Evolutionary conservation across 768 basidiomycete species (phyloP), one percentile per base, ranked within the genome.

Genomic region (Kwoniella pini): DNA sequence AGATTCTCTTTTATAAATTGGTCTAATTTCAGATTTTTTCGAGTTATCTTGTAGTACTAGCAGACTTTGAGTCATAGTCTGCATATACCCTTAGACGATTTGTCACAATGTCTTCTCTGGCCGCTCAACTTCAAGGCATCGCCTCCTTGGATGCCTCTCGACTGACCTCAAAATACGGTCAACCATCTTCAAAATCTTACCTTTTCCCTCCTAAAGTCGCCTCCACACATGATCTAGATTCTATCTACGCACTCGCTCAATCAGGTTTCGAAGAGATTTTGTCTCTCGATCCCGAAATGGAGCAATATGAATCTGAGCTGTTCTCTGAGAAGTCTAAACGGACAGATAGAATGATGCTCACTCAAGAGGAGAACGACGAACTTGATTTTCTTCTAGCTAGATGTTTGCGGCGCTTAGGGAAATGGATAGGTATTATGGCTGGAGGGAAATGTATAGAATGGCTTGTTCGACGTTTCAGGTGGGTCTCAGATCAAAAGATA

Each of bases 401-500:
- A 6, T 88, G 91, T 69, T 71, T 97, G 43, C 79, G 83, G 40
- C 77, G 87, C 42, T 81, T 99, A 15, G 90, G 90, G 2, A 87
- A 86, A 9, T 90, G 88, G 82, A 78, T 98, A 42, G 82, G 91
- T 80, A 87, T 95, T 39, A 81, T 85, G 31, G 88, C 91, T 0
- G 84, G 90, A 0, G 87, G 86, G 19, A 92, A 88, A 76, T 84
- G 90, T 9, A 74, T 99, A 26, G 96, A 99, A 72, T 99, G 95
- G 95, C 84, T 98, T 24, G 91, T 98, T 2, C 82, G 90, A 70
- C 82, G 93, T 57, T 96, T 97, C 79, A 87, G 94, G 94, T 91
- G 48, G 61, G 79, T 48, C n/a, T 13, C 12, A 4, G 33, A n/a
- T 3, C 4, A 15, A 12, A 15, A 21, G 12, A 17, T 4, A 52